Conservation (phyloP, 2,329 filamentous ascomycete genomes). For the Trichoderma harzianum region DNA sequence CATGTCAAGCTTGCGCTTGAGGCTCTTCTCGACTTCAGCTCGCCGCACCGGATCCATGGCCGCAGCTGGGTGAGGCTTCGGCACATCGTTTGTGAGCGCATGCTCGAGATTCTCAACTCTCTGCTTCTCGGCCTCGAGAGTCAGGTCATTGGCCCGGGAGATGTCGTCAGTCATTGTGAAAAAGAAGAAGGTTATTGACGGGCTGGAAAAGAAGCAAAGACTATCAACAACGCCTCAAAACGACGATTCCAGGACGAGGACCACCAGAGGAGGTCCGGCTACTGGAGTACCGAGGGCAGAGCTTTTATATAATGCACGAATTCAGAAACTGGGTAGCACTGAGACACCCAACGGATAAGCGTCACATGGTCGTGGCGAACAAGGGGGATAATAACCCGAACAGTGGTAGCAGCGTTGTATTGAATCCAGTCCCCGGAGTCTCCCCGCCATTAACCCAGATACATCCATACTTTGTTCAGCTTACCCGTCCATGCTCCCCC, state of each 20-base stretch:
- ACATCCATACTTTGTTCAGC: not conserved
- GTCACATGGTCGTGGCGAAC: constrained; percentile 10
- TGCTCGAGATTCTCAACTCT: constrained; percentile 20
- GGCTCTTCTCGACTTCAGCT: constrained; percentile 55
- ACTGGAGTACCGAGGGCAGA: not conserved
- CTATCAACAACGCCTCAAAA: not conserved
- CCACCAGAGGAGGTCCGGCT: not conserved
- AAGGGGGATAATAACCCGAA: not conserved
- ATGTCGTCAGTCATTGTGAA: constrained; percentile 23
- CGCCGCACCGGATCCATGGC: constrained; percentile 47
- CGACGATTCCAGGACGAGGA: not conserved
- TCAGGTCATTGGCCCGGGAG: constrained; percentile 11
- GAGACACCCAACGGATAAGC: not conserved
- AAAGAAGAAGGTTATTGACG: not conserved
- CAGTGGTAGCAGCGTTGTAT: not conserved
- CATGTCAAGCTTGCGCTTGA: constrained; percentile 68
- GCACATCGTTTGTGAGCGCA: not conserved
- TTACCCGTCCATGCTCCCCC: not conserved
- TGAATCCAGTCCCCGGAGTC: not conserved
- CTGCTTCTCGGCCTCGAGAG: constrained; percentile 17
- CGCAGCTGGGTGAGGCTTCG: not conserved
- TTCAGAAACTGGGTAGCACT: not conserved
- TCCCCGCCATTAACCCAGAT: not conserved
- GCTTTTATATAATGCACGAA: not conserved
- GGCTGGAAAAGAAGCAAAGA: not conserved